Conservation (phyloP, 768 basidiomycete genomes). For the Xerocomellus chrysenteron region DNA sequence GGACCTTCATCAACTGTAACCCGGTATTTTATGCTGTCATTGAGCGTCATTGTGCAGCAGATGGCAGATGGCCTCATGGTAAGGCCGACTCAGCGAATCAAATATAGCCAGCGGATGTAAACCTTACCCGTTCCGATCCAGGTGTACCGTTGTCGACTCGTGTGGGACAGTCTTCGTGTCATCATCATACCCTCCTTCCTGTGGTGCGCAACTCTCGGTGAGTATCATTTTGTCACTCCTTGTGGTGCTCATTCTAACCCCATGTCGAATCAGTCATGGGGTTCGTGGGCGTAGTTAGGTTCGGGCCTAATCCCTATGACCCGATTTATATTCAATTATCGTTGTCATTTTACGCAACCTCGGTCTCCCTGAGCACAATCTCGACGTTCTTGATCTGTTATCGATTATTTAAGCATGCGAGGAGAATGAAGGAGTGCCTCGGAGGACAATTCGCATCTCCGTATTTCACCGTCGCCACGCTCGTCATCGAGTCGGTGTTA, state of each 20-base stretch:
- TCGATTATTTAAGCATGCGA: neutral
- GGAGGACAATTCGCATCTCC: neutral
- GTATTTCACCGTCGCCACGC: constrained; percentile 1
- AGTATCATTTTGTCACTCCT: neutral
- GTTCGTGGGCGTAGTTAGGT: neutral
- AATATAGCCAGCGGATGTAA: too few relatives aligned
- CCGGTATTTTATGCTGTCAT: constrained; percentile 21
- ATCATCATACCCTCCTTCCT: constrained; percentile 5
- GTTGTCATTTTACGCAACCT: constrained; percentile 3
- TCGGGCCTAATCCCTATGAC: too few relatives aligned
- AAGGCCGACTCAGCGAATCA: constrained; percentile 8
- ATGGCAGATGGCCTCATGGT: constrained; percentile 27
- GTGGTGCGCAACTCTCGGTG: constrained; percentile 10
- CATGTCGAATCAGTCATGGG: neutral
- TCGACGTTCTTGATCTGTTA: constrained; percentile 10
- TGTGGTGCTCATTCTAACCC: neutral
- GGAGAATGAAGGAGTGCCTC: neutral
- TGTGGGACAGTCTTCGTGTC: constrained; percentile 23
- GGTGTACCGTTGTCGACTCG: constrained; percentile 36
- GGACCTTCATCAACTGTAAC: constrained; percentile 20
- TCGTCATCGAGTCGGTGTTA: constrained; percentile 12
- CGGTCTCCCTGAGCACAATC: constrained; percentile 2
- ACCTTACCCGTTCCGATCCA: constrained; percentile 14
- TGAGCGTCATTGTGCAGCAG: constrained; percentile 29
- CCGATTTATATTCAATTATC: neutral